phyloP scores from a whole-genome alignment of 129 eudicot genomes.

The Cynara cardunculus region DNA sequence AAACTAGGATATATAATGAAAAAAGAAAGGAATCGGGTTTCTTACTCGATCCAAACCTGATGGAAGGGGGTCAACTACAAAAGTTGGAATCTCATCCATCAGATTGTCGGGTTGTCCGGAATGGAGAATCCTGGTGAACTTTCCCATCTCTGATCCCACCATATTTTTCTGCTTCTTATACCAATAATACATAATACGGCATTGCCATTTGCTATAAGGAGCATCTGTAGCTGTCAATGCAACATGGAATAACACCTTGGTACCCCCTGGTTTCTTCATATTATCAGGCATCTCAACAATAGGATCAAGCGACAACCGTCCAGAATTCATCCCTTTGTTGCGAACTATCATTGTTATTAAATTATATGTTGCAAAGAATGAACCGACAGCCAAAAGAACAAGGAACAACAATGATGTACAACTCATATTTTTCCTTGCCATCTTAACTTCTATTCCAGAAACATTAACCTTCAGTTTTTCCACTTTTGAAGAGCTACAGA shows the following conservation, averaged over 20 bases:
- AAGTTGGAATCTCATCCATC: slow-evolving; percentile 71
- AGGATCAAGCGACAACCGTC: slow-evolving; percentile 41
- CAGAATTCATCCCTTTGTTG: slow-evolving; percentile 29
- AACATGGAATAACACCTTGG: slow-evolving; percentile 51
- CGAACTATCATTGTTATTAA: slow-evolving; percentile 36
- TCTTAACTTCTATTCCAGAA: slow-evolving; percentile 29
- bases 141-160: slow-evolving; percentile 72
- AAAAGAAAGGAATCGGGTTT: background rate
- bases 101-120: slow-evolving; percentile 61
- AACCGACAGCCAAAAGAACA: slow-evolving; percentile 50
- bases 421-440: slow-evolving; percentile 43
- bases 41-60: slow-evolving; percentile 73
- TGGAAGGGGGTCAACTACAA: slow-evolving; percentile 72
- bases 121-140: slow-evolving; percentile 63
- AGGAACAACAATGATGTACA: slow-evolving; percentile 37
- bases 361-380: slow-evolving; percentile 60
- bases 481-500: slow-evolving; percentile 12
- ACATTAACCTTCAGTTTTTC: slow-evolving; percentile 9
- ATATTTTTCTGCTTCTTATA: slow-evolving; percentile 49
- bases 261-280: slow-evolving; percentile 30
- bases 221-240: slow-evolving; percentile 79
- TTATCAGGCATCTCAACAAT: slow-evolving; percentile 51
- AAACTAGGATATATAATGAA: background rate
- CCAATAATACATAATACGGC: slow-evolving; percentile 78
- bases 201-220: slow-evolving; percentile 80